A percentile compares a stretch with the other conserved stretches of the same genome.
Evolutionary conservation across 495 filamentous ascomycete genomes (phyloP).

Genomic region (Aspergillus heteromorphus): DNA sequence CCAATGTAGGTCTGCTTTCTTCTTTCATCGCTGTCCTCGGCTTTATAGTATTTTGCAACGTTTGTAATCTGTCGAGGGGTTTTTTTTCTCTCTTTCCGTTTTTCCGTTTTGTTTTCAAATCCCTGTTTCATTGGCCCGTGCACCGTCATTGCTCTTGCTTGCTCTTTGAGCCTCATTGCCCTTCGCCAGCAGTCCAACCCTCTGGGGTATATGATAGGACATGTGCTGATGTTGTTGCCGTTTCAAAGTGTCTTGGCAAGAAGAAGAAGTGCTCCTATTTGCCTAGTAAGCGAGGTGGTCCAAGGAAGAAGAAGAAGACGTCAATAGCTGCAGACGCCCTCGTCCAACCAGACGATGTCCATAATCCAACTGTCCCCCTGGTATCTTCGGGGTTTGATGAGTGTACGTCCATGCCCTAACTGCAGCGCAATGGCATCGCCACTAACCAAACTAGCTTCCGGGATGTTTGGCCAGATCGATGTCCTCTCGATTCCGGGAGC

Average conservation of each 20-base stretch:
- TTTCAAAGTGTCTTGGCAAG: constrained; percentile 46
- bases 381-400: constrained; percentile 27
- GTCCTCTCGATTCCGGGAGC: constrained; percentile 39
- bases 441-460: constrained; percentile 23
- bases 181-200: not conserved
- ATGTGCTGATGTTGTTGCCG: constrained; percentile 3
- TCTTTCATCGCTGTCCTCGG: not conserved
- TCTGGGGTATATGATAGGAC: not conserved
- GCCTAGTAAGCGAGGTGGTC: constrained; percentile 53
- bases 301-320: constrained; percentile 42
- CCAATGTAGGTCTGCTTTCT: constrained; percentile 42
- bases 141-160: not conserved
- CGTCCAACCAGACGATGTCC: constrained; percentile 18
- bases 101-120: not conserved
- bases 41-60: not conserved
- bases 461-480: constrained; percentile 41
- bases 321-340: constrained; percentile 21
- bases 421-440: not conserved
- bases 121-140: not conserved
- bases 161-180: not conserved
- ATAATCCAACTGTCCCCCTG: constrained; percentile 17
- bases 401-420: constrained; percentile 19
- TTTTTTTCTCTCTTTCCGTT: not conserved
- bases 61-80: not conserved
- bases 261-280: constrained; percentile 50